Percentiles rank a stretch among this genome's conserved stretches.
phyloP scores from a whole-genome alignment of 2,329 filamentous ascomycete species.

The Cladobotryum protrusum region DNA sequence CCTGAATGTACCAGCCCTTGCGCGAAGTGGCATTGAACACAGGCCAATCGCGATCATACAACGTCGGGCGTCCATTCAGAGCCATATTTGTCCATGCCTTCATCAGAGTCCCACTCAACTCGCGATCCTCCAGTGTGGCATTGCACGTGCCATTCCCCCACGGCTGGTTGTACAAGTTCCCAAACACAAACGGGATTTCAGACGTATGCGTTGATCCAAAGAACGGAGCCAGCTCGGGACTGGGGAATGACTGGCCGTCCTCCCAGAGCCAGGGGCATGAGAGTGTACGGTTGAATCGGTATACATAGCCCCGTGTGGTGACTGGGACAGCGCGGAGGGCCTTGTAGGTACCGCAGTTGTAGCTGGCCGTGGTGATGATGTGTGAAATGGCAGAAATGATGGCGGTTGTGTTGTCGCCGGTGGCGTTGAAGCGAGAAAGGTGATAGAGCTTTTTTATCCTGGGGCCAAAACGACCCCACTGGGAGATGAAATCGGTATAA shows the following conservation, averaged over 20 bases:
- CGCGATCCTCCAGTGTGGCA: slow-evolving; percentile 6
- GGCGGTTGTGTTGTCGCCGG: slow-evolving; percentile 6
- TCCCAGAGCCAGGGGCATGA: slow-evolving; percentile 14
- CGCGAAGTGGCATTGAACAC: not conserved
- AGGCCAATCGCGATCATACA: too few relatives aligned
- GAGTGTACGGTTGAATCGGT: slow-evolving; percentile 13
- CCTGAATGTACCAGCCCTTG: not conserved
- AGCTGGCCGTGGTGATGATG: slow-evolving; percentile 12
- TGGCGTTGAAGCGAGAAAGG: slow-evolving; percentile 12
- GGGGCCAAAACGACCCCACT: slow-evolving; percentile 9
- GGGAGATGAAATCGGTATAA: slow-evolving; percentile 12
- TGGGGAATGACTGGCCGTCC: slow-evolving; percentile 6
- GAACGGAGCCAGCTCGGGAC: not conserved
- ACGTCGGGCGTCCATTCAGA: slow-evolving; percentile 1
- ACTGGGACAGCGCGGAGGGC: slow-evolving; percentile 9
- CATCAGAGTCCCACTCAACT: slow-evolving; percentile 10
- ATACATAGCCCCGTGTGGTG: slow-evolving; percentile 12
- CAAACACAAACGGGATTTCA: slow-evolving; percentile 16
- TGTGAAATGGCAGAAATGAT: slow-evolving; percentile 12
- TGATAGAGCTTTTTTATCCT: slow-evolving; percentile 12
- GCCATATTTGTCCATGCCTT: slow-evolving; percentile 16
- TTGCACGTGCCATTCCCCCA: slow-evolving; percentile 14
- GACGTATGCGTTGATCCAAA: slow-evolving; percentile 14
- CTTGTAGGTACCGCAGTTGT: slow-evolving; percentile 11
- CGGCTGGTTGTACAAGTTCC: slow-evolving; percentile 13